A percentile compares a stretch with the other conserved stretches of the same genome.
These are phyloP conservation scores for Penstemon newberryi DNA, from an alignment of 257 asterid species.

Conservation along the genomic window DNA sequence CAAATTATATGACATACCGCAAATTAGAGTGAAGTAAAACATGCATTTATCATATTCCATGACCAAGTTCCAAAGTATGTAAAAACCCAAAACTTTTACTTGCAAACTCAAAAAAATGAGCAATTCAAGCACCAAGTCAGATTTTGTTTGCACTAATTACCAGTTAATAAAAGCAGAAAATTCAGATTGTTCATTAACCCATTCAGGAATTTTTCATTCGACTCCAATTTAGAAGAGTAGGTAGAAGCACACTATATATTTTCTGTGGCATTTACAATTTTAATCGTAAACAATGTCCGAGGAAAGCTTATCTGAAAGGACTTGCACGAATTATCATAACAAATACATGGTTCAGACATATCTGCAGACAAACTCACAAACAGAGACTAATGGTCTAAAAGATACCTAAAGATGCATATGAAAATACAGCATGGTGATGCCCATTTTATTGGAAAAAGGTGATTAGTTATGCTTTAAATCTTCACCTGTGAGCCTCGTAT, in stretches of 20 bases:
- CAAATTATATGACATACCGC: not conserved
- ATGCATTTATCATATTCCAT: not conserved
- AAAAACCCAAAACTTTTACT: not conserved
- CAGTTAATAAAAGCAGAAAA: not conserved
- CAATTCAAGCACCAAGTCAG: slow-evolving; percentile 15
- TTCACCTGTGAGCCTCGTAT: slow-evolving; percentile 93
- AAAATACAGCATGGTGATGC: slow-evolving; percentile 16
- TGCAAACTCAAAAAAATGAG: not conserved
- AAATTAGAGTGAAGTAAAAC: not conserved
- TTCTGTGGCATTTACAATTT: not conserved
- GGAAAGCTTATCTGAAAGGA: slow-evolving; percentile 16
- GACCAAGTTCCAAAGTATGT: not conserved
- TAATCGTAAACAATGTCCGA: slow-evolving; percentile 9
- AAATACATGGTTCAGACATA: slow-evolving; percentile 10
- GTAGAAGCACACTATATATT: too few species aligned
- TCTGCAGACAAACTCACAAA: slow-evolving; percentile 16
- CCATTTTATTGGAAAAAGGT: slow-evolving; percentile 18
- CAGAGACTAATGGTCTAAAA: not conserved
- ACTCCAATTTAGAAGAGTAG: not conserved
- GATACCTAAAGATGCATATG: slow-evolving; percentile 9
- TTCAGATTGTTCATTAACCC: not conserved
- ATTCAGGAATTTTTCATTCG: slow-evolving; percentile 8
- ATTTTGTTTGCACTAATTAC: not conserved
- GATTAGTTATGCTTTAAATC: slow-evolving; percentile 24
- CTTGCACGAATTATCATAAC: slow-evolving; percentile 1